Evolutionary conservation across 108 stramenopile genomes (phyloP), one percentile per base, ranked within the genome.

Genomic region (Fragilaria crotonensis): DNA sequence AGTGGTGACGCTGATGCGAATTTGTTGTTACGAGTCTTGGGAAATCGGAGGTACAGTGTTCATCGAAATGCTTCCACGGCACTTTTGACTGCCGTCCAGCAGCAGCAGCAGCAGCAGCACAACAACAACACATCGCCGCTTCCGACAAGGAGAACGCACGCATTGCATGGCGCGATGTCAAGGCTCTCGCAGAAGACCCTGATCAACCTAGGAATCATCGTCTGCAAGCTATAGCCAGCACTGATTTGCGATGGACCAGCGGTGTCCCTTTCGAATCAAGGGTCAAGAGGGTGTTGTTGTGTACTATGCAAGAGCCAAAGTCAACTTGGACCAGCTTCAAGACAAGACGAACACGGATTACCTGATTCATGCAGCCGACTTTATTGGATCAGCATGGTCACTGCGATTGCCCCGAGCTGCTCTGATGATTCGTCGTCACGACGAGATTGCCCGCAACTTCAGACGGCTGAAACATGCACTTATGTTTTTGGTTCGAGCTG

Each of bases 201-300:
- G 55, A 57, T 57, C 55, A 57, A 57, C 55, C 55, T 33, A n/a
- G 26, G 14, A 26, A 57, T 57, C 25, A 57, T 2, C 29, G 55
- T 33, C 26, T 57, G 25, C 55, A 57, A 3, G 19, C 33, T 20
- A n/a, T 57, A 2, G 25, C 55, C n/a, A 1, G 17, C 3, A 21
- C 33, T 17, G 32, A 26, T 41, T 25, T 57, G 19, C 2, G 26
- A 33, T 36, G 25, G 31, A 31, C 55, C 20, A 31, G 19, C 17
- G 55, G 33, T 3, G 30, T 57, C 2, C 41, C 20, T 57, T 57
- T 7, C 25, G 33, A 21, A 57, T 22, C 26, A 21, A n/a, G n/a
- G 33, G 31, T 5, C 14, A 57, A 18, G n/a, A 33, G 31, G 55
- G 55, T 21, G 30, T 57, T n/a, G 32, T 57, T 2, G 30, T 57